Conservation (phyloP, 495 filamentous ascomycete species). For the Trichoderma parareesei region DNA sequence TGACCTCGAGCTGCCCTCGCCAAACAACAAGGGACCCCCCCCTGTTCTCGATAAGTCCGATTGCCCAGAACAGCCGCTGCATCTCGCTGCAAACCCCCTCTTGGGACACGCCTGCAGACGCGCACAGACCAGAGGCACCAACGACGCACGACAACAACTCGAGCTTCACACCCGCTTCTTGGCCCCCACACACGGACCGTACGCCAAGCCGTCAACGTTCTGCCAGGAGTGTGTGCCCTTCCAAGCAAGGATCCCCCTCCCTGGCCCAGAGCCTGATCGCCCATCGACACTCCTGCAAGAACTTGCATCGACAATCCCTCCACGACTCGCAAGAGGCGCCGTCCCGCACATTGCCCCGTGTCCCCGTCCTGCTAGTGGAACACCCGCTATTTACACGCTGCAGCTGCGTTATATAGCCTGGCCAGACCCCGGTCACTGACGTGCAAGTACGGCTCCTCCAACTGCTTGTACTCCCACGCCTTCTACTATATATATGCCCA, state of each 20-base stretch:
- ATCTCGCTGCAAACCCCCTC: neutral
- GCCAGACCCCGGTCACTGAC: conserved; percentile 4
- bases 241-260: neutral
- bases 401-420: neutral
- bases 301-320: neutral
- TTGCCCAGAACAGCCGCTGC: conserved; percentile 1
- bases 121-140: neutral
- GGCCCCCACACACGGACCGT: conserved; percentile 6
- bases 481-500: neutral
- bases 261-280: conserved; percentile 6
- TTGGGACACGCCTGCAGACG: neutral
- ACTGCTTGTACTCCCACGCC: neutral
- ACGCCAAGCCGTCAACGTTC: conserved; percentile 6
- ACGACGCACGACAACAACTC: neutral
- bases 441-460: neutral
- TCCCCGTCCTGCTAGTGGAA: neutral
- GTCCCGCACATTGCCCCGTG: too few species aligned
- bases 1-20: neutral
- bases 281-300: neutral
- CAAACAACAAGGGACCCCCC: neutral
- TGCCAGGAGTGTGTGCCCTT: neutral
- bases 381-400: neutral
- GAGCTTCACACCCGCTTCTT: neutral
- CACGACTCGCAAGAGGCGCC: too few species aligned
- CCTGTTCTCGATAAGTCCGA: neutral